Base-by-base conservation (phyloP, 306 rosid genomes). In the Bauhinia variegata region DNA sequence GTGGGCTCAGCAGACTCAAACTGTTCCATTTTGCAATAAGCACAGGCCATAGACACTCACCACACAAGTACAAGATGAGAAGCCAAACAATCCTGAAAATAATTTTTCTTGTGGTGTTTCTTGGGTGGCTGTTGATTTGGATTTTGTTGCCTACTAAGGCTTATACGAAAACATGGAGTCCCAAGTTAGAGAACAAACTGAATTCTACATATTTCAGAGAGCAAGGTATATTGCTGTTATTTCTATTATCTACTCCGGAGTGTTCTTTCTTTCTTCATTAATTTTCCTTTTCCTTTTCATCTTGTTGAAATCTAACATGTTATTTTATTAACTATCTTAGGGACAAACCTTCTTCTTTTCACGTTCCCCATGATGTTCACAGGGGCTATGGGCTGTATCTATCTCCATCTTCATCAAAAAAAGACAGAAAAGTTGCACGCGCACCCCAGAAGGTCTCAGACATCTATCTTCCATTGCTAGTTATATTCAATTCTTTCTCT, bases 311-410 rank as follows among this genome's bases (percentile, higher is more conserved):
- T 1, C 28, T 23, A 23, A 23, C 28, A 23, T 1, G 2, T 23
- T 23, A 23, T 1, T 23, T 23, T 23, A 23, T 23, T 23, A 2
- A 23, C 2, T 6, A 13, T 60, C 51, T 17, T 77, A 85, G 95
- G 91, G 55, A 72, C 75, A 30, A 76, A 88, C 57, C 85, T 88
- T 37, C 74, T 88, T 48, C 84, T 88, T 48, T 79, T 76, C 60
- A 78, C 95, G 5, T 85, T 85, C 70, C 91, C 95, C 39, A 41
- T 85, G 51, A 80, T 85, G 82, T 71, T 85, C 66, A 65, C 85
- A 15, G 91, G 83, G 63, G 78, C 73, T 51, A 34, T 83, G 75
- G 18, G 88, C 62, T 76, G 90, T 66, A 57, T 85, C 37, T 80
- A 84, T 76, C 86, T 87, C 70, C 88, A 87, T 80, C 54, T 84